Evolutionary conservation across 2,329 filamentous ascomycete species (phyloP), one percentile per base, ranked within the genome.

Genomic region (Cercospora berteroae): DNA sequence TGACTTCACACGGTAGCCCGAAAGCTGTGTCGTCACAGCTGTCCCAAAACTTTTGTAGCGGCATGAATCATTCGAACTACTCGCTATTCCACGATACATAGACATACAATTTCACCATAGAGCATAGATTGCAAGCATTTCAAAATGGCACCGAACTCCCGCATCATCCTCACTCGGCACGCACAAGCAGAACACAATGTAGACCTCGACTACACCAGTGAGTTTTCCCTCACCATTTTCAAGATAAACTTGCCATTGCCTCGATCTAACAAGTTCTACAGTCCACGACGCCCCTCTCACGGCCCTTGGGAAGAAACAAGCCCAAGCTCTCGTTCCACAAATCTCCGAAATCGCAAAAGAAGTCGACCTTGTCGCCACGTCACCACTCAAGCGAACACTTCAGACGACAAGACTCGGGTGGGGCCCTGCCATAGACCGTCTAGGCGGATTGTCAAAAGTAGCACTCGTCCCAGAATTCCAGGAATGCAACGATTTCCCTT

Each of bases 141-240:
- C 44, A 5, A 68, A n/a, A 77, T 77, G 76, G 76, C 76, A n/a
- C 76, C 76, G 7, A 68, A 72, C 58, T 76, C 74, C 9, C 73
- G 75, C 20, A 74, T 77, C 58, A 74, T 76, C 64, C 71, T 77
- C 16, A 76, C 75, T 7, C 70, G 76, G 20, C 76, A 77, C 63
- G 76, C 76, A 2, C 74, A 77, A 65, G 76, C 75, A 33, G 75
- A 77, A 67, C 75, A 77, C 70, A 77, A 77, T 65, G 76, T 77
- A 18, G 74, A 70, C 58, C 62, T 76, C 4, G 75, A 77, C 60
- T 77, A 76, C 63, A 68, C 52, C 64, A 77, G 76, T 77, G 29
- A 9, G 29, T 31, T 31, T 31, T 31, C 29, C 29, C 29, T 9
- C 29, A 31, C 29, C 29, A 31, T 31, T 31, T 31, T 9, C 29